Conservation (phyloP, 768 basidiomycete genomes). For the Tricholoma sp. region DNA sequence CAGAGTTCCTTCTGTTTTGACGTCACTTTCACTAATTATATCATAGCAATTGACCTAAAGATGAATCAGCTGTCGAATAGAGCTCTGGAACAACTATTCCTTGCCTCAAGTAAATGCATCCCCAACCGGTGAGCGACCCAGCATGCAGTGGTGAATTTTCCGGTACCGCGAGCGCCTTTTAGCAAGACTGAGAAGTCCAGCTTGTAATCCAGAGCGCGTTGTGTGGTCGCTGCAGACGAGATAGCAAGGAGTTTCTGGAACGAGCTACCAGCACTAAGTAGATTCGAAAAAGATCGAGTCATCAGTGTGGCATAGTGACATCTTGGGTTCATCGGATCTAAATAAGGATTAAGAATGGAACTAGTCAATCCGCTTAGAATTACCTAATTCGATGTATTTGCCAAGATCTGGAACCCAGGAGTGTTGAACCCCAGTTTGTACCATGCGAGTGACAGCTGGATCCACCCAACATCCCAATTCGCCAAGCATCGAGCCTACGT, state of each 20-base stretch:
- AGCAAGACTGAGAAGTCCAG: constrained; percentile 70
- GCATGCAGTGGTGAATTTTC: constrained; percentile 66
- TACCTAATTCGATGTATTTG: constrained; percentile 48
- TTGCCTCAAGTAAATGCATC: constrained; percentile 75
- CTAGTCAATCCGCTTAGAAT: constrained; percentile 10
- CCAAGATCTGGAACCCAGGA: constrained; percentile 49
- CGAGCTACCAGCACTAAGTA: constrained; percentile 30
- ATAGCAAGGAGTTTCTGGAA: constrained; percentile 51
- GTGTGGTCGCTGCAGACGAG: constrained; percentile 52
- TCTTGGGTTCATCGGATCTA: constrained; percentile 19
- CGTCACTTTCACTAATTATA: constrained; percentile 70
- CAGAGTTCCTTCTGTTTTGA: constrained; percentile 69
- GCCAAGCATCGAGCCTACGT: constrained; percentile 52
- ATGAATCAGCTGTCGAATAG: neutral
- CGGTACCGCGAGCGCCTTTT: constrained; percentile 74
- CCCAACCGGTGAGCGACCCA: constrained; percentile 60
- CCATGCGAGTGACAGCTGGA: constrained; percentile 60
- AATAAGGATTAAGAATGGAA: neutral
- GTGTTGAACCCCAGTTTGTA: constrained; percentile 77
- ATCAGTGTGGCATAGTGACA: constrained; percentile 21
- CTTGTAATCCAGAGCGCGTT: constrained; percentile 51
- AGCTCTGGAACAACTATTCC: neutral
- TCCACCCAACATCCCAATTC: constrained; percentile 88
- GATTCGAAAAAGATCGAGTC: constrained; percentile 16
- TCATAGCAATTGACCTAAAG: constrained; percentile 82